Percentiles rank a stretch among this genome's conserved stretches.
Evolutionary conservation across 805 yeast genomes (phyloP).

Genomic region (Candida ascalaphidarum): DNA sequence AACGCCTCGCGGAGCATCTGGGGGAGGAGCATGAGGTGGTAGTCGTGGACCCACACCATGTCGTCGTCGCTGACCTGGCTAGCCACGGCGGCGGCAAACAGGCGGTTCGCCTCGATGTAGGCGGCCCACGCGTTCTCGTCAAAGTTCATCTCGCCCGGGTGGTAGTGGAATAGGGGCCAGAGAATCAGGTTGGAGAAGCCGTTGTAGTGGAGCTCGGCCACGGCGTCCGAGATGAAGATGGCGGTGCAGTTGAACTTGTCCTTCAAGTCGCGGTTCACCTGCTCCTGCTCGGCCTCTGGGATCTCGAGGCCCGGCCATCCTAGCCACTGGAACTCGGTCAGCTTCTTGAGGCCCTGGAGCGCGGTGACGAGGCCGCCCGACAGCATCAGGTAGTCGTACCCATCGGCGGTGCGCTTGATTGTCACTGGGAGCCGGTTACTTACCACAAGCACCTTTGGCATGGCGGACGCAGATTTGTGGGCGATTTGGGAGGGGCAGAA

Average conservation of each 20-base stretch:
- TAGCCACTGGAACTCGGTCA: constrained; percentile 87
- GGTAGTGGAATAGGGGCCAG: constrained; percentile 98
- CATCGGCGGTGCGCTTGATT: constrained; percentile 53
- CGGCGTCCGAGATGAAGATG: constrained; percentile 74
- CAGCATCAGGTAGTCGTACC: constrained; percentile 85
- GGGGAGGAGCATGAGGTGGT: constrained; percentile 92
- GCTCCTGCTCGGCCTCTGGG: constrained; percentile 63
- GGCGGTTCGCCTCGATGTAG: constrained; percentile 82
- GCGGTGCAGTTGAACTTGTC: constrained; percentile 86
- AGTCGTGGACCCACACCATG: constrained; percentile 95
- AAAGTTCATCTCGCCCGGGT: constrained; percentile 98
- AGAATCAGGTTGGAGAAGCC: constrained; percentile 91
- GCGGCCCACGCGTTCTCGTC: constrained; percentile 99
- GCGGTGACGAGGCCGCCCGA: constrained; percentile 98
- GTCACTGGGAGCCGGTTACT: constrained; percentile 96
- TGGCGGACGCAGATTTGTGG: constrained; percentile 6
- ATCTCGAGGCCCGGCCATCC: constrained; percentile 95
- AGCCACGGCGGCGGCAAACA: constrained; percentile 71
- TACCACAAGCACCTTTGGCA: constrained; percentile 81
- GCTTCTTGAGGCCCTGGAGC: constrained; percentile 78
- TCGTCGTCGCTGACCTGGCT: constrained; percentile 71
- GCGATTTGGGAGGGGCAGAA: too few species aligned
- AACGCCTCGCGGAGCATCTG: constrained; percentile 69
- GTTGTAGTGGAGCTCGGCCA: constrained; percentile 94
- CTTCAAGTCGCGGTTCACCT: constrained; percentile 62